Evolutionary conservation across 768 basidiomycete genomes (phyloP), one percentile per base, ranked within the genome.

Genomic region (Cytidiella melzeri): DNA sequence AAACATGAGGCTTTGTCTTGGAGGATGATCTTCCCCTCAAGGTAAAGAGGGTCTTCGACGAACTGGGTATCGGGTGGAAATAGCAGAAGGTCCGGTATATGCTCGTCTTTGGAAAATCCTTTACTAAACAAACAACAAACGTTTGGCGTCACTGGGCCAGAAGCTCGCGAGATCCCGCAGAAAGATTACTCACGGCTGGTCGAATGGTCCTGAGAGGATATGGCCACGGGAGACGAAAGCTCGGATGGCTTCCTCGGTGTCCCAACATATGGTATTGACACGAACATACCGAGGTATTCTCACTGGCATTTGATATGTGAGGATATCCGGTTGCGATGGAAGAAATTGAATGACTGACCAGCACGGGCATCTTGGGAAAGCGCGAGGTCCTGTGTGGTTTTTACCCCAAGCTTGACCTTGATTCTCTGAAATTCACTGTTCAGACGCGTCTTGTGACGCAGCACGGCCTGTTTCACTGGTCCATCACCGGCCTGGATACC

Each of bases 1-100:
- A 99, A 92, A 67, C 96, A 99, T 48, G 92, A 95, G 18, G 96
- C 95, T 64, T 98, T 97, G 66, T 99, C 96, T 66, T 99, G 96
- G 5, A 98, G 70, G 52, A 99, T 94, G 27, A 98, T 69, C 51
- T 83, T 88, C 23, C 93, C 92, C 26, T 77, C 69, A 55, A 72
- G 73, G 67, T 93, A 96, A 19, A 82, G 75, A 2, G 74, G 67
- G 54, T 92, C 83, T 26, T 79, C 75, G n/a, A 81, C 80, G 53
- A 95, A 81, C 39, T 81, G 72, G 11, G 70, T 65, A 52, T 71
- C 70, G 7, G 89, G 83, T 47, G 83, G 75, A 61, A 95, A 92
- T 36, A 83, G 69, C 40, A 97, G 75, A 20, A 96, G 80, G 60
- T 92, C 76, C 2, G 84, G 79, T 18, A 99, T 79, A 62, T 97